Base-by-base conservation (phyloP, 768 basidiomycete genomes). In the Clitopilus passeckerianus region DNA sequence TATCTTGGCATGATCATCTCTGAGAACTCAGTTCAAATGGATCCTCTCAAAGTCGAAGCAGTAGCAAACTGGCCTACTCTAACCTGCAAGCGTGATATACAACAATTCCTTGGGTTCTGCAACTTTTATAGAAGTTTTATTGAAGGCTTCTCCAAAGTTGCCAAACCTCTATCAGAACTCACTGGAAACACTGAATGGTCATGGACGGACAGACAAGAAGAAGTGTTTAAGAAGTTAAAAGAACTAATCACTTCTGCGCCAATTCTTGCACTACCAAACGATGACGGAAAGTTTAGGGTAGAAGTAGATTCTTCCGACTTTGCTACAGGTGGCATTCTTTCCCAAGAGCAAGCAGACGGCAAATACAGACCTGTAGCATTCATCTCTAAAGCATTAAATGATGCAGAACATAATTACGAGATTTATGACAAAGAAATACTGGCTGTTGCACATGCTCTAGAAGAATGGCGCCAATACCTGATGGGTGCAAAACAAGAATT, bases 341-440 rank as follows among this genome's bases (percentile, higher is more conserved):
- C 64, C 0, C 71, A 74, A 43, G 43, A 62, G 59, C 34, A 35
- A 15, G 46, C 68, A 5, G 59, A 71, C 34, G 57, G 65, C 3
- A 52, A 37, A 5, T 76, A 71, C 67, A 67, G 69, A 2, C 79
- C 80, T 0, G 63, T 81, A 16, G 77, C 71, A 0, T 83, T 73
- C 60, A 61, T 66, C 3, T 80, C 76, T 0, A 68, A 71, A 5
- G 63, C 67, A 6, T 57, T 80, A 0, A 65, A 53, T 7, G 22
- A 58, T 0, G 68, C 74, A 0, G 77, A 84, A 64, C 54, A 66
- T 1, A 82, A 83, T 62, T 84, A 84, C 63, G 69, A 77, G 18
- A 71, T 73, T 34, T 68, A 78, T 57, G 72, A 85, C 63, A 74
- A 74, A 59, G 83, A 86, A 65, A 57, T 84, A 0, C 70, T 83